Conservation (phyloP, 2,329 filamentous ascomycete genomes). For the Pezicula rhizophila region DNA sequence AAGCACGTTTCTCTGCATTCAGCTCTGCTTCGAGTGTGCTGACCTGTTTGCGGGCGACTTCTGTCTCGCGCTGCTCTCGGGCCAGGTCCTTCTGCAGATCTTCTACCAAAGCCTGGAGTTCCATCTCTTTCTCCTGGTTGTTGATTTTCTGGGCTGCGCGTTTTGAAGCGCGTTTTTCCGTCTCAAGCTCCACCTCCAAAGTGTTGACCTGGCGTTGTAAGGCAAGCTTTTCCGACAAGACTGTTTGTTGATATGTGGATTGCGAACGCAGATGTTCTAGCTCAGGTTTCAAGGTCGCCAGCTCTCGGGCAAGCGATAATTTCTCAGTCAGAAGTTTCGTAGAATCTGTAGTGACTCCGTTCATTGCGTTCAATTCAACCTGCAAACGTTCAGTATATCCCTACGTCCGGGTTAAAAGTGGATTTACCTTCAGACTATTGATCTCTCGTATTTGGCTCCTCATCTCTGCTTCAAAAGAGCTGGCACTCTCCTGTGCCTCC, state of each 20-base stretch:
- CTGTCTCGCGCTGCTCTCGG: constrained; percentile 32
- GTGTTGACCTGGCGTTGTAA: constrained; percentile 73
- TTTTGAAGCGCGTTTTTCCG: constrained; percentile 66
- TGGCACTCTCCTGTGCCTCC: constrained; percentile 34
- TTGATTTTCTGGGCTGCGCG: constrained; percentile 42
- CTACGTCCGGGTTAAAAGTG: background rate
- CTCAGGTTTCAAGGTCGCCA: constrained; percentile 53
- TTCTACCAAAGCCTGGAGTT: constrained; percentile 34
- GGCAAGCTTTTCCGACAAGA: constrained; percentile 72
- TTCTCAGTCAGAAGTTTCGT: constrained; percentile 64
- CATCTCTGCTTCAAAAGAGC: constrained; percentile 32
- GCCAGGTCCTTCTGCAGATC: constrained; percentile 26
- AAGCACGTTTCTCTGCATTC: constrained; percentile 30
- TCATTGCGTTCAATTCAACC: constrained; percentile 67
- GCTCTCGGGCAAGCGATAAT: constrained; percentile 51
- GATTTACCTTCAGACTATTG: constrained; percentile 46
- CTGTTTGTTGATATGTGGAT: constrained; percentile 53
- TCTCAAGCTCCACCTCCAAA: constrained; percentile 75
- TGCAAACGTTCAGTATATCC: constrained; percentile 27
- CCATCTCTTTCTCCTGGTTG: constrained; percentile 33
- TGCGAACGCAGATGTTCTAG: constrained; percentile 56
- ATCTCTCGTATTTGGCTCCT: constrained; percentile 47
- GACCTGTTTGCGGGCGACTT: constrained; percentile 39
- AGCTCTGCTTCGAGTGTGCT: constrained; percentile 28
- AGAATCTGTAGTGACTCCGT: constrained; percentile 61